Base-by-base conservation (phyloP, 2,329 filamentous ascomycete species). In the Penicillium sp. region DNA sequence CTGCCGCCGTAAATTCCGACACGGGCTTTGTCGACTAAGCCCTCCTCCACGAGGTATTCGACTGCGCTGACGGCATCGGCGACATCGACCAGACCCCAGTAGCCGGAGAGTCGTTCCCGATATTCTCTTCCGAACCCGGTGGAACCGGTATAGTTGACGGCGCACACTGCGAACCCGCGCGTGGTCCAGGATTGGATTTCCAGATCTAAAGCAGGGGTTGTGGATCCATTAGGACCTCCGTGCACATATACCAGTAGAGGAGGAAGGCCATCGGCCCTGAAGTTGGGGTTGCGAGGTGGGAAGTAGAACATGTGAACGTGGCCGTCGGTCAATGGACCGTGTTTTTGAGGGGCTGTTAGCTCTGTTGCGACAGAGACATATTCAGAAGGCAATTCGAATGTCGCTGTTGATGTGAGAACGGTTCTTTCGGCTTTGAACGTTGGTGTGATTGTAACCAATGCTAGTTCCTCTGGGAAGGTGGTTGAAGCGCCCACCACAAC, bases 101-200 rank as follows among this genome's bases (percentile, higher is more conserved):
- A 71, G 0, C 77, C 75, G 52, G 81, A 79, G 0, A 85, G 71
- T 4, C 75, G 71, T 26, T 82, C 75, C 0, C 82, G 77, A 59
- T 84, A 85, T 7, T 73, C 71, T 3, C 78, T 74, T 1, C 82
- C 82, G 63, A 83, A 81, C 2, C 79, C 81, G 0, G 76, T 79
- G 1, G 80, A 83, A 3, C 82, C 83, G 2, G 75, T 77, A 63
- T 84, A 82, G 66, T 85, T 84, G 33, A 84, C 70, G 3, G 74
- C 71, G 13, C 81, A 74, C 49, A 78, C 78, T 1, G 81, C 82
- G 54, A 80, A 85, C 4, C 83, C 83, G 13, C 83, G 73, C 4
- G 81, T 80, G 0, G 82, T 84, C 62, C 79, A 83, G 63, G 81
- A 84, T 63, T 85, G 83, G 3, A 73, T 74, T 21, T 71, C 67